These are phyloP conservation scores for Angomonas deanei DNA, from an alignment of 208 protist genomes.

Conservation along the genomic window DNA sequence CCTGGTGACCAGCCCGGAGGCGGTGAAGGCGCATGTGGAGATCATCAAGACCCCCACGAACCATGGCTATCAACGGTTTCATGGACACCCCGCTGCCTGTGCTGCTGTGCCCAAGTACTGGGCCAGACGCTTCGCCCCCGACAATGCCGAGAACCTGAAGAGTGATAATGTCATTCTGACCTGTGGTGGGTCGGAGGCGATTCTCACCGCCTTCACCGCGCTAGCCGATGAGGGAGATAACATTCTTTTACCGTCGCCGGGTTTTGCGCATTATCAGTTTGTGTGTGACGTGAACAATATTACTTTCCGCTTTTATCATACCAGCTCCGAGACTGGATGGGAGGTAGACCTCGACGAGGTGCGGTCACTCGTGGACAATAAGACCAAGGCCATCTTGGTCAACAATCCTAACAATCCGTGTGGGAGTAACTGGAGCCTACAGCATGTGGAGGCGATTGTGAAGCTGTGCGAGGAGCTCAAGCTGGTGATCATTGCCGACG, in stretches of 20 bases:
- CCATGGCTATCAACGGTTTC: conserved; percentile 50
- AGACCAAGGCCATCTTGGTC: conserved; percentile 79
- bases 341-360: conserved; percentile 83
- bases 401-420: conserved; percentile 93
- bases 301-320: conserved; percentile 48
- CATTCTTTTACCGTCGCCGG: conserved; percentile 79
- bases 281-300: conserved; percentile 52
- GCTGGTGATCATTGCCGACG: conserved; percentile 87
- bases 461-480: conserved; percentile 59
- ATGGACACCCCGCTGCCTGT: conserved; percentile 27
- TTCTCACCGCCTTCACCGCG: conserved; percentile 68
- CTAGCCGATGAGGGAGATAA: conserved; percentile 76
- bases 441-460: conserved; percentile 58
- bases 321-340: conserved; percentile 70
- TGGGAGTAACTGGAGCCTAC: conserved; percentile 64
- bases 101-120: conserved; percentile 44
- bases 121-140: conserved; percentile 17
- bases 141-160: conserved; percentile 25
- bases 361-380: conserved; percentile 63
- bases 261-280: conserved; percentile 86
- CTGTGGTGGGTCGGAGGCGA: conserved; percentile 72
- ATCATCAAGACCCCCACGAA: conserved; percentile 15
- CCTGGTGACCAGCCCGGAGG: conserved; percentile 14
- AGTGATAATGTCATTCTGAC: conserved; percentile 52
- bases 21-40: conserved; percentile 17